A percentile compares a stretch with the other conserved stretches of the same genome.
Conservation (phyloP, 345 rosid species). For the sweet orange (Citrus sinensis) region DNA sequence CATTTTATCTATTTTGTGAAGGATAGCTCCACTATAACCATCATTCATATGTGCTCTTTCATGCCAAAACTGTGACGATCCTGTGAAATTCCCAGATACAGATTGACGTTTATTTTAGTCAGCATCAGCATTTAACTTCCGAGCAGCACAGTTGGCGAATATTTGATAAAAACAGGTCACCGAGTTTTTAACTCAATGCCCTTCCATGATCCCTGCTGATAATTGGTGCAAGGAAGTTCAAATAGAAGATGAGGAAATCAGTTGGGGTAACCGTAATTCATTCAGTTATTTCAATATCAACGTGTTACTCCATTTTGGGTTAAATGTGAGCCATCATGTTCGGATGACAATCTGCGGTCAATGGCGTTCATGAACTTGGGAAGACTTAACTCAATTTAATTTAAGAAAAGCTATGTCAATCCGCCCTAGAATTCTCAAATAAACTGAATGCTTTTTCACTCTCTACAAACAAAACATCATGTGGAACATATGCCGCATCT, state of each 20-base stretch:
- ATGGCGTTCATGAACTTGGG: neutral
- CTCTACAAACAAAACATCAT: constrained; percentile 58
- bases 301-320: neutral
- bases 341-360: neutral
- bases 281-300: neutral
- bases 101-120: neutral
- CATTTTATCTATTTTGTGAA: no score
- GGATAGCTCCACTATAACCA: neutral
- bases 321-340: neutral
- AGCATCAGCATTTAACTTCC: no score
- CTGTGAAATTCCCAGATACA: neutral
- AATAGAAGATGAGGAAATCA: neutral
- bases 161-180: neutral
- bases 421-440: neutral
- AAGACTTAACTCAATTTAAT: neutral
- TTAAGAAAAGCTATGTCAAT: neutral
- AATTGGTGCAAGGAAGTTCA: neutral
- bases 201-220: neutral
- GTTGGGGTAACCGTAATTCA: neutral
- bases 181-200: neutral
- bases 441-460: neutral
- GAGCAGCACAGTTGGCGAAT: no score
- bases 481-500: constrained; percentile 75
- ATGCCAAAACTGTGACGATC: neutral
- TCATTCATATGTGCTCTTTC: neutral